These are phyloP conservation scores for Rhodotorula sp. DNA, from an alignment of 1,284 basidiomycete genomes.

Conservation along the genomic window DNA sequence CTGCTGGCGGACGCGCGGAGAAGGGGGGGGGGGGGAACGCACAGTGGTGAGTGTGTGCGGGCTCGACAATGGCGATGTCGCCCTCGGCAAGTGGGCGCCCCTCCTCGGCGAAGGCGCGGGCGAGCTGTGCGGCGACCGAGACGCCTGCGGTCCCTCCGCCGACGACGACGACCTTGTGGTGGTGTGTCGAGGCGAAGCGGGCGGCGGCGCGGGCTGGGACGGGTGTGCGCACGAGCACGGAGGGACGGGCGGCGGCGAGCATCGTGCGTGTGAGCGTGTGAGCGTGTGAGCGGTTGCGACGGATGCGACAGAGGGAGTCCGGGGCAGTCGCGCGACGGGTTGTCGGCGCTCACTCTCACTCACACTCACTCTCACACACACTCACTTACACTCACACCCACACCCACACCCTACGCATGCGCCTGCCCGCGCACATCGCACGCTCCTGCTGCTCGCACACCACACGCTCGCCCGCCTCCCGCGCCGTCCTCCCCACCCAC, in stretches of 20 bases:
- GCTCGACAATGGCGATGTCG: constrained; percentile 81
- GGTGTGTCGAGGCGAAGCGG: constrained; percentile 5
- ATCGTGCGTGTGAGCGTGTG: background rate
- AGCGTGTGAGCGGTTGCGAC: too few relatives aligned
- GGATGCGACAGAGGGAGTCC: too few relatives aligned
- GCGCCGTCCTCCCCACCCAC: background rate
- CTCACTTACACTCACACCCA: too few relatives aligned
- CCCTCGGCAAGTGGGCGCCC: constrained; percentile 65
- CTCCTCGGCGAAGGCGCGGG: constrained; percentile 67
- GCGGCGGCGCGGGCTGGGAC: constrained; percentile 6
- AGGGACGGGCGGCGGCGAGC: background rate
- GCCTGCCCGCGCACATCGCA: background rate
- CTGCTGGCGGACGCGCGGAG: too few relatives aligned
- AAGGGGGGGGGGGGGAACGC: constrained; percentile 42
- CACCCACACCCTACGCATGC: too few relatives aligned
- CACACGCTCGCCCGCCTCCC: too few relatives aligned
- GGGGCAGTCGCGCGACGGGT: too few relatives aligned
- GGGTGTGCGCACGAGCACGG: background rate
- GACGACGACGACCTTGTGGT: constrained; percentile 46
- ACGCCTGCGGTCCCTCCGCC: constrained; percentile 50
- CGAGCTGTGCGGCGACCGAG: constrained; percentile 55
- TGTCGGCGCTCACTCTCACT: background rate
- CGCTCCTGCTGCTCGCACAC: background rate
- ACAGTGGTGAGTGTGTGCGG: constrained; percentile 72
- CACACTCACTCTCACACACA: too few relatives aligned